Evolutionary conservation across 768 basidiomycete genomes (phyloP), one percentile per base, ranked within the genome.

Genomic region (Nidula microcarpa): DNA sequence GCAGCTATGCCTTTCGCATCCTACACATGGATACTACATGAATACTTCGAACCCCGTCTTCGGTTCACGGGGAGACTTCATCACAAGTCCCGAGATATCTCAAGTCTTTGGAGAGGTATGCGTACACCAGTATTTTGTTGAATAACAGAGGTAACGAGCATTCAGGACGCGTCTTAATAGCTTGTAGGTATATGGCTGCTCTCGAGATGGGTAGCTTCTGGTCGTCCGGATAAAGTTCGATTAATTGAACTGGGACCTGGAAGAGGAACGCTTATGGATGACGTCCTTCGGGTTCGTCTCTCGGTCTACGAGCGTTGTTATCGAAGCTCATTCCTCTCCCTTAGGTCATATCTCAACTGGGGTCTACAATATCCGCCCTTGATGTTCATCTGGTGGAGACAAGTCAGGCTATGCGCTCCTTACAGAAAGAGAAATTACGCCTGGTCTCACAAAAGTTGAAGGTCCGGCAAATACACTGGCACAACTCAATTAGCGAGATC

Each of bases 81-180:
- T 90, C 17, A 99, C 97, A 9, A 94, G 90, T 60, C 97, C 96
- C 1, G 97, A 99, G 68, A 98, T 99, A 50, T 91, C 85, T 60
- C 94, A 98, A 66, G 83, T 91, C 0, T 98, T 98, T 65, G 97
- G 97, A 54, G 96, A 99, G 85, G 96, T 94, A 64, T 57, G 82
- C 67, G 13, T 43, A 39, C 49, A 39, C 50, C 10, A 23, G 16
- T n/a, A 36, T 10, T 47, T 18, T 34, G 6, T 35, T 17, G 52
- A 57, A 53, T 55, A 51, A 51, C 49, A 53, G 56, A 62, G 73
- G 67, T 75, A 70, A 78, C 69, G 69, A 80, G 64, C 71, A 56
- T 56, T 52, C 58, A 62, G 63, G 33, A 11, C 49, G 54, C 39
- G 14, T 43, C 37, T 45, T 53, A 47, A 49, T 74, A 98, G 95